Base-by-base conservation (phyloP, 1,139 yeast species). In the Lodderomyces margitis region DNA sequence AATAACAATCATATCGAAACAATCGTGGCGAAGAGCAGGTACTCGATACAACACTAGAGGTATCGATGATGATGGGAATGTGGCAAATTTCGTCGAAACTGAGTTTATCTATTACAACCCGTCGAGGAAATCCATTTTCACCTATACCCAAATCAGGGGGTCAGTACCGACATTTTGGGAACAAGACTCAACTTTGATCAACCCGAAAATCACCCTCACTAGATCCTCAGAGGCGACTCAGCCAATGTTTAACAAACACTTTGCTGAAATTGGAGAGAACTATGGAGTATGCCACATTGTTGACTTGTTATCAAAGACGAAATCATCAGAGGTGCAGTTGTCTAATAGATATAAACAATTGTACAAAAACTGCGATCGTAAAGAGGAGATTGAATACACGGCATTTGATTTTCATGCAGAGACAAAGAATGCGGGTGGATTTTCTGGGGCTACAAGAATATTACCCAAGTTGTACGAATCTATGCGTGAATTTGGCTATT, bases 161-260 rank as follows among this genome's bases (percentile, higher is more conserved):
- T 86, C 96, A 12, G 92, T 92, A 3, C 98, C 99, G 0, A 75
- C 94, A 1, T 94, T 94, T 58, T 94, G 98, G 98, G 98, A 94
- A 59, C 99, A 94, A 60, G 98, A 91, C 55, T 81, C 95, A 1
- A 83, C 87, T 10, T 64, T 83, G 42, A 84, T 92, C 14, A 82
- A 83, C 51, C 91, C 94, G 15, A 92, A 91, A 59, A 87, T 92
- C 39, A 85, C 87, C 30, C 75, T 94, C 10, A 89, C 97, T 0
- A 73, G 98, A 53, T 87, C 96, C 1, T 64, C 77, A 21, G 98
- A 89, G 50, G 98, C 98, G 0, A 83, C 98, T 0, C 96, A 88
- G 55, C 95, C 96, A 0, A 80, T 92, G 1, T 91, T 92, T 56
- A 82, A 86, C 51, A 75, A 76, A 45, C 99, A 94, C 62, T 87